phyloP scores from a whole-genome alignment of 768 basidiomycete species.

The Lactarius akahatsu region DNA sequence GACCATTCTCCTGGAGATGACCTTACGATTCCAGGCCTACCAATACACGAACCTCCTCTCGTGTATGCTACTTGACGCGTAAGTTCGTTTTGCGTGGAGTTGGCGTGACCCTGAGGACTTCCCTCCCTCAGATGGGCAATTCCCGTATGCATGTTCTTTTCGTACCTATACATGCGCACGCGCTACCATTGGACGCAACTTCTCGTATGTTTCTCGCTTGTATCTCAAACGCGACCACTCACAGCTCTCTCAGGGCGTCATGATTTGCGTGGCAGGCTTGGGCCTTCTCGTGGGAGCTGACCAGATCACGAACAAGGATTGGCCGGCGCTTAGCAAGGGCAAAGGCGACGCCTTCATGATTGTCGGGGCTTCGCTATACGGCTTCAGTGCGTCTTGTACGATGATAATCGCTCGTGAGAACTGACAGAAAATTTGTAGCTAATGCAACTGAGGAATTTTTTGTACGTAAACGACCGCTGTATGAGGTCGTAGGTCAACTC shows the following conservation, averaged over 20 bases:
- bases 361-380: slow-evolving; percentile 80
- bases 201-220: slow-evolving; percentile 47
- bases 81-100: slow-evolving; percentile 31
- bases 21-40: slow-evolving; percentile 52
- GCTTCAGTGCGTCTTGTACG: slow-evolving; percentile 60
- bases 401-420: background rate
- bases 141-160: slow-evolving; percentile 80
- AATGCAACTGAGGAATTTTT: slow-evolving; percentile 90
- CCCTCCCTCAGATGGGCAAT: slow-evolving; percentile 70
- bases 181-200: slow-evolving; percentile 84
- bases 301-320: slow-evolving; percentile 74
- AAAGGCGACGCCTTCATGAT: slow-evolving; percentile 89
- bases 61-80: slow-evolving; percentile 92
- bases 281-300: slow-evolving; percentile 81
- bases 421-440: slow-evolving; percentile 42
- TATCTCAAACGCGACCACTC: slow-evolving; percentile 3
- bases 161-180: slow-evolving; percentile 79
- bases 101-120: background rate
- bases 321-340: slow-evolving; percentile 57
- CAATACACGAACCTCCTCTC: slow-evolving; percentile 85
- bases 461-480: slow-evolving; percentile 74
- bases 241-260: slow-evolving; percentile 51
- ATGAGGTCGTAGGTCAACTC: slow-evolving; percentile 85
- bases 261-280: slow-evolving; percentile 72
- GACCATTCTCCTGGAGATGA: slow-evolving; percentile 4